Percentiles rank a stretch among this genome's conserved stretches.
phyloP scores from a whole-genome alignment of 164 flowering plant species.

The Vitis riparia region DNA sequence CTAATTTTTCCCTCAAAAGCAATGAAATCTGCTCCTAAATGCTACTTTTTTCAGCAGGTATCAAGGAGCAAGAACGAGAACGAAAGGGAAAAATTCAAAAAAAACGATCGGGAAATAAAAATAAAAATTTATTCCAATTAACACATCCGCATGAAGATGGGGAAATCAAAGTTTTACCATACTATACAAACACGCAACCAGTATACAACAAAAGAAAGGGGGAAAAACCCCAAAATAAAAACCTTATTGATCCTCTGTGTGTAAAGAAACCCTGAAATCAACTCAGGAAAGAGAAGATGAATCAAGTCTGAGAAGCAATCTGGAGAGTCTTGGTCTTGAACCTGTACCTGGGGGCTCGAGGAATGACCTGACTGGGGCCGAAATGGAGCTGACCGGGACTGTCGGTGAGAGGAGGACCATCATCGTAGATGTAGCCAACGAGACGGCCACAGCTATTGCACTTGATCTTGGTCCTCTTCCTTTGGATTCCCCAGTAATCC shows the following conservation, averaged over 20 bases:
- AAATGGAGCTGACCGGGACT: constrained; percentile 75
- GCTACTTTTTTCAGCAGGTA: too few species aligned
- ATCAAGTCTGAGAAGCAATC: constrained; percentile 35
- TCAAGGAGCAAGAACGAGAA: too few species aligned
- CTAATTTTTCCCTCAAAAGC: too few species aligned
- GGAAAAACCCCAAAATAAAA: not conserved
- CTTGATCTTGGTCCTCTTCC: constrained; percentile 74
- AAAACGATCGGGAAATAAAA: too few species aligned
- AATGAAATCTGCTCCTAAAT: too few species aligned
- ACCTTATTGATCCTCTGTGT: not conserved
- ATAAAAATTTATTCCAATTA: too few species aligned
- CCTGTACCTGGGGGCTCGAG: constrained; percentile 82
- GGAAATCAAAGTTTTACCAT: too few species aligned
- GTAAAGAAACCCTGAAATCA: not conserved
- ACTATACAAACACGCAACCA: too few species aligned
- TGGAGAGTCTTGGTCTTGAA: constrained; percentile 73
- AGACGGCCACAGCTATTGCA: constrained; percentile 65
- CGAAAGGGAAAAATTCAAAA: too few species aligned
- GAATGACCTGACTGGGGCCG: constrained; percentile 94
- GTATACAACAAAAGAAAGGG: too few species aligned
- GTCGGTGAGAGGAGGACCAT: constrained; percentile 79
- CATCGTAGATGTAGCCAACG: constrained; percentile 84
- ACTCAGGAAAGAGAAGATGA: not conserved
- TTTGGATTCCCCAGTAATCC: constrained; percentile 91
- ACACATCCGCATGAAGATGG: too few species aligned